These are phyloP conservation scores for Pharnaceum exiguum DNA, from an alignment of 148 eudicot genomes.

Conservation along the genomic window DNA sequence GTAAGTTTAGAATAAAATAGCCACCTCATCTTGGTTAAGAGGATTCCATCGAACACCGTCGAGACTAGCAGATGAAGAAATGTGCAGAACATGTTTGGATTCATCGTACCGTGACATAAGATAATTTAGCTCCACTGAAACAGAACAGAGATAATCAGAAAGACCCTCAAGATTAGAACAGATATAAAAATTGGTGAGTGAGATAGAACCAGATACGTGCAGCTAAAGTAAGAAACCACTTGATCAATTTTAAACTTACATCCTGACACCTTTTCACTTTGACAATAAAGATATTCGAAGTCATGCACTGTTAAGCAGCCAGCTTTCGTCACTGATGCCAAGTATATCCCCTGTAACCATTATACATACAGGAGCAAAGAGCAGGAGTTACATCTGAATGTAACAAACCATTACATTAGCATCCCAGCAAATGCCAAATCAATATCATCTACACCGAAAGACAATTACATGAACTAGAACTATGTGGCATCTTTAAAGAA, in stretches of 20 bases:
- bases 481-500: too few species aligned
- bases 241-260: constrained; percentile 21
- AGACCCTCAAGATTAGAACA: neutral
- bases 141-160: neutral
- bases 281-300: constrained; percentile 63
- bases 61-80: constrained; percentile 38
- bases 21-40: constrained; percentile 91
- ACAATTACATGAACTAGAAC: too few species aligned
- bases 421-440: too few species aligned
- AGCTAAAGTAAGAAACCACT: too few species aligned
- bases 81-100: constrained; percentile 71
- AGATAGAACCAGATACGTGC: too few species aligned
- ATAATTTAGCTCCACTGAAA: neutral
- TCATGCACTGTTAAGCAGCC: constrained; percentile 89
- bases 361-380: neutral
- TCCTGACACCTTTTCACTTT: constrained; percentile 33
- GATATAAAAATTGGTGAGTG: too few species aligned
- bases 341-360: constrained; percentile 63
- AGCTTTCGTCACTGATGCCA: constrained; percentile 82
- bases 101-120: constrained; percentile 49
- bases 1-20: too few species aligned
- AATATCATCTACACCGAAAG: too few species aligned
- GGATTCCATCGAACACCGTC: constrained; percentile 81
- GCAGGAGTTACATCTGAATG: neutral
- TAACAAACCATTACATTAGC: too few species aligned